These are phyloP conservation scores for Sisymbrium altissimum DNA, from an alignment of 345 rosid species.

Conservation along the genomic window DNA sequence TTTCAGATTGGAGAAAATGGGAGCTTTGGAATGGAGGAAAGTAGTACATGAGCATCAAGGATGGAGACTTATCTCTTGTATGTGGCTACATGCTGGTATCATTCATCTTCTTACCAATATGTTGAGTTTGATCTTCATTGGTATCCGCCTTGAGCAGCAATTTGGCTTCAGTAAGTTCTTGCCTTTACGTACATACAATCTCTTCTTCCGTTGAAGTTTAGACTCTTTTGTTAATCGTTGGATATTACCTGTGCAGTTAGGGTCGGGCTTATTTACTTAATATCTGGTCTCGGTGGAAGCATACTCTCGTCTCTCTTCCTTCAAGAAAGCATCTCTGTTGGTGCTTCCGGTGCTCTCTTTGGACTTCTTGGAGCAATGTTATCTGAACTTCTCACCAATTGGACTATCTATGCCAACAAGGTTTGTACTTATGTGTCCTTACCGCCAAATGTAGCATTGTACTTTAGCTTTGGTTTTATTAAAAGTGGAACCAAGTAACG, in stretches of 20 bases:
- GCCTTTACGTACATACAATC: neutral
- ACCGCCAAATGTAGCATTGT: neutral
- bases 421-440: conserved; percentile 29
- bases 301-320: conserved; percentile 69
- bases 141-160: conserved; percentile 91
- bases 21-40: conserved; percentile 68
- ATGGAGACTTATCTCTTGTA: conserved; percentile 81
- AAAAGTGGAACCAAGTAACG: neutral
- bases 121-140: conserved; percentile 80
- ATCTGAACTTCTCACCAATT: conserved; percentile 91
- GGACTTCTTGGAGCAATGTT: conserved; percentile 98
- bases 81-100: conserved; percentile 98
- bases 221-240: neutral
- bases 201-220: neutral
- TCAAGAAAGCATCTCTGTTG: conserved; percentile 74
- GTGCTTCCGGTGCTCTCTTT: conserved; percentile 98
- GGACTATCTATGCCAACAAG: conserved; percentile 94
- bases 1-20: conserved; percentile 80
- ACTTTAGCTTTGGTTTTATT: neutral
- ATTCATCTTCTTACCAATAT: conserved; percentile 85
- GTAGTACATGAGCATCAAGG: conserved; percentile 76
- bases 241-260: conserved; percentile 44
- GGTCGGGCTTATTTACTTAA: conserved; percentile 67
- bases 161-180: conserved; percentile 78
- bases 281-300: conserved; percentile 89